Percentiles rank a stretch among this genome's conserved stretches.
Conservation (phyloP, 2,329 filamentous ascomycete species). For the Fusarium tupiense region DNA sequence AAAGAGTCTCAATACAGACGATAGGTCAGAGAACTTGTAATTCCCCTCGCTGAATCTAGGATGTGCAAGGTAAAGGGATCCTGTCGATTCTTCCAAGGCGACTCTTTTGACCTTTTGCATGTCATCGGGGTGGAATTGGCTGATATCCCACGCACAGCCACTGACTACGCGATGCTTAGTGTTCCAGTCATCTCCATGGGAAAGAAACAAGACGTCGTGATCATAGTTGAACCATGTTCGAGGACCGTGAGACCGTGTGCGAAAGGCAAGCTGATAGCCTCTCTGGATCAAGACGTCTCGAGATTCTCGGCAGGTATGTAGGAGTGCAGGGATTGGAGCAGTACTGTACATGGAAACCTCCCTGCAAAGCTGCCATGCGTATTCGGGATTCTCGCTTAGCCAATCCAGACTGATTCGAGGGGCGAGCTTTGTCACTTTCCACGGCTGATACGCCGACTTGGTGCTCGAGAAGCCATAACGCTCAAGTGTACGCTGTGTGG, state of each 20-base stretch:
- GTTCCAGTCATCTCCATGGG: not conserved
- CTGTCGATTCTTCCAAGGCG: not conserved
- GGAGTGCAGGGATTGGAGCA: not conserved
- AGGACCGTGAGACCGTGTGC: not conserved
- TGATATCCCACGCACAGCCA: not conserved
- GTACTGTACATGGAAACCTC: not conserved
- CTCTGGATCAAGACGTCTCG: not conserved
- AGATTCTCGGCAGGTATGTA: not conserved
- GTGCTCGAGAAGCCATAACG: not conserved
- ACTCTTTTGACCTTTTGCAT: not conserved
- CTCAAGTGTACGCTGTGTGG: not conserved
- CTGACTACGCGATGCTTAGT: not conserved
- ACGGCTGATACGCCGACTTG: not conserved
- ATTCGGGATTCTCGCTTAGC: not conserved
- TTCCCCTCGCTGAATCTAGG: rapidly evolving
- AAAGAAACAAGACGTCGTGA: not conserved
- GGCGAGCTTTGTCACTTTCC: not conserved
- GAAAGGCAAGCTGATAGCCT: not conserved
- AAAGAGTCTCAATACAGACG: not conserved
- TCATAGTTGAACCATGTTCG: constrained; percentile 1
- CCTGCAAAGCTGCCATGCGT: not conserved
- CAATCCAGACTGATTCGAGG: not conserved
- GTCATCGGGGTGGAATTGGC: not conserved
- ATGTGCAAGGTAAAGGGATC: not conserved
- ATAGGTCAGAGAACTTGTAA: not conserved